Evolutionary conservation across 2,329 filamentous ascomycete genomes (phyloP), one percentile per base, ranked within the genome.

Genomic region (Gliomastix tumulicola): DNA sequence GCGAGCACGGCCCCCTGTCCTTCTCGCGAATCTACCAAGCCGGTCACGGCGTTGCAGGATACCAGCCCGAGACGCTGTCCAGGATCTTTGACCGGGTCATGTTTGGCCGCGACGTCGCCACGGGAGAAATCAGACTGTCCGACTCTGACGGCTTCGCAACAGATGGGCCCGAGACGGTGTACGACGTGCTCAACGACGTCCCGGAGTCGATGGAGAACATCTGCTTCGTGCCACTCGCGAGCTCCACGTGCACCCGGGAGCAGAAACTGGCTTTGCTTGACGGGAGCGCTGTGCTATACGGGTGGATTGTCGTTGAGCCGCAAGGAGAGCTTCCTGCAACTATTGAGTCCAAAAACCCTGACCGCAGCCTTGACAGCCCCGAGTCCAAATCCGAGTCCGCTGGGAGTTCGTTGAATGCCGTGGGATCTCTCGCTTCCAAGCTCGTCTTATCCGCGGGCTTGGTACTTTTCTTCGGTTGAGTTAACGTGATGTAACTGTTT

Each of bases 1-100:
- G 84, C 4, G 83, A 89, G 53, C 82, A 76, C 47, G 84, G 82
- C 4, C 86, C 86, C 44, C 68, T 83, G 36, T 76, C 70, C 4
- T 83, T 83, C 54, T 74, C 72, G 12, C 65, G 78, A 3, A 68
- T 83, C 11, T 82, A 78, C 47, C 70, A 82, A 43, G 66, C 76
- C 4, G 78, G 79, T 0, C 79, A 83, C 46, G 68, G 75, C 35
- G 69, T 76, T 1, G 70, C 74, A 0, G 71, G 65, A 13, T 75
- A 75, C 43, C 74, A 79, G 50, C 75, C 75, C 3, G 59, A 70
- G 45, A 72, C 71, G 0, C 54, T 72, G 2, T 63, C 74, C 23
- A 61, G 65, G 41, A 55, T 79, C 30, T 80, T 81, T 46, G 66
- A 72, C 17, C 66, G 79, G 10, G 73, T 74, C 25, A 61, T 82